Evolutionary conservation across 1,284 basidiomycete genomes (phyloP).

Genomic region (Ganoderma lucidum): DNA sequence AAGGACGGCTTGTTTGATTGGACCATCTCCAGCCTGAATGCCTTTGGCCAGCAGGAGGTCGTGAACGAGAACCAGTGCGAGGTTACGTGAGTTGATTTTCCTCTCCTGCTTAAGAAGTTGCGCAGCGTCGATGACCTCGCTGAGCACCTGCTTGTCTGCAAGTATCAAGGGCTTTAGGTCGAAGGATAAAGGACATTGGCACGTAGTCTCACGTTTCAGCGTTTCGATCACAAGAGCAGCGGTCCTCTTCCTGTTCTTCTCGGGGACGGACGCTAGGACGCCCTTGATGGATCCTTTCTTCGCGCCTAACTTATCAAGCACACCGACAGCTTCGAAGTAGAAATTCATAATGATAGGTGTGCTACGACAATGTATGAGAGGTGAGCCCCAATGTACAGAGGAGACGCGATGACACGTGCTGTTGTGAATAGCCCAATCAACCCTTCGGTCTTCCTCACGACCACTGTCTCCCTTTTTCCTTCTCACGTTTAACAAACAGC

Average conservation of each 20-base stretch:
- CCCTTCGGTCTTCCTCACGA: not conserved
- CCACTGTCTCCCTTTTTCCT: not conserved
- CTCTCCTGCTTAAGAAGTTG: slow-evolving; percentile 79
- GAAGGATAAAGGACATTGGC: not conserved
- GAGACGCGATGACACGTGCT: slow-evolving; percentile 26
- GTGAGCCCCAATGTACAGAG: slow-evolving; percentile 22
- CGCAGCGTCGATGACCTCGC: slow-evolving; percentile 68
- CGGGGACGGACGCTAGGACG: slow-evolving; percentile 73
- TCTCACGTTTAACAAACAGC: not conserved
- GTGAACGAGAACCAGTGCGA: slow-evolving; percentile 87
- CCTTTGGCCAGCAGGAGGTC: slow-evolving; percentile 84
- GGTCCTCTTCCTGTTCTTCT: slow-evolving; percentile 81
- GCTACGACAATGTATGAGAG: slow-evolving; percentile 34
- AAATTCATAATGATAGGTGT: slow-evolving; percentile 80
- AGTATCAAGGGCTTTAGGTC: slow-evolving; percentile 12
- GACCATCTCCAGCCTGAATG: slow-evolving; percentile 89
- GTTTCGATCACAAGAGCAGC: slow-evolving; percentile 89
- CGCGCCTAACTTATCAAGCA: slow-evolving; percentile 84
- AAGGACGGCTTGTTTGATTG: slow-evolving; percentile 83
- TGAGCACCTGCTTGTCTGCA: slow-evolving; percentile 75
- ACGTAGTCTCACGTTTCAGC: slow-evolving; percentile 78
- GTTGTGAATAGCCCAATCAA: not conserved
- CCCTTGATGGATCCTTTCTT: slow-evolving; percentile 90
- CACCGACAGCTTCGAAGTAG: slow-evolving; percentile 87
- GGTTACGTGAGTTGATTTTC: slow-evolving; percentile 75